Base-by-base conservation (phyloP, 495 filamentous ascomycete genomes). In the Aspergillus heteromorphus region DNA sequence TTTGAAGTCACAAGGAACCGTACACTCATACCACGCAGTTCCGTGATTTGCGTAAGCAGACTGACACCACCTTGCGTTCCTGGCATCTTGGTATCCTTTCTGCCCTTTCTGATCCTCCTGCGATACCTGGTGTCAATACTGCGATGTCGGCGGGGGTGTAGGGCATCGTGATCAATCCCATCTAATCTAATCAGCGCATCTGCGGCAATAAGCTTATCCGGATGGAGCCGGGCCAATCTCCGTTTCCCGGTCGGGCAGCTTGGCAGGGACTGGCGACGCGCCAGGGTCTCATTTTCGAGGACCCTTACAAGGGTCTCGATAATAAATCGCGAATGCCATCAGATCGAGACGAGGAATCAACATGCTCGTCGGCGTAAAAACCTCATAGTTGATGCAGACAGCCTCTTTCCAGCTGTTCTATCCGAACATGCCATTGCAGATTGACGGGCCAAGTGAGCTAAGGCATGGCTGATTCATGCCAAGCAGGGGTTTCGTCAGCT, bases 161-260 rank as follows among this genome's bases (percentile, higher is more conserved):
- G 7, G 23, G 23, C 23, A 7, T 3, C 23, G 23, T 27, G 23
- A 17, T 9, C 1, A 20, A 8, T 6, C 6, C 20, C 4, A 21
- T 23, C 20, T 25, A 21, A n/a, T 23, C 42, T 6, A 1, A 45
- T 45, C 23, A 23, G 16, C 27, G 43, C 43, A 2, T 11, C 36
- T 40, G 43, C 43, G 43, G 43, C 10, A 47, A 47, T 47, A 47
- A 47, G 13, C 43, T 47, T 47, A 47, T 29, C 43, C 43, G 43
- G 21, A 13, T 38, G 34, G 34, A 16, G 10, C 10, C 43, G 13
- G 7, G n/a, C 43, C 29, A 27, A 47, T 47, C 13, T 16, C 21
- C 14, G 43, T 14, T 47, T 6, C 9, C 3, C 13, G 17, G 17
- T 9, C 20, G 17, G 0, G 3, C 11, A 17, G 16, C 40, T 20